phyloP scores from a whole-genome alignment of 306 rosid species.

The Quercus variabilis region DNA sequence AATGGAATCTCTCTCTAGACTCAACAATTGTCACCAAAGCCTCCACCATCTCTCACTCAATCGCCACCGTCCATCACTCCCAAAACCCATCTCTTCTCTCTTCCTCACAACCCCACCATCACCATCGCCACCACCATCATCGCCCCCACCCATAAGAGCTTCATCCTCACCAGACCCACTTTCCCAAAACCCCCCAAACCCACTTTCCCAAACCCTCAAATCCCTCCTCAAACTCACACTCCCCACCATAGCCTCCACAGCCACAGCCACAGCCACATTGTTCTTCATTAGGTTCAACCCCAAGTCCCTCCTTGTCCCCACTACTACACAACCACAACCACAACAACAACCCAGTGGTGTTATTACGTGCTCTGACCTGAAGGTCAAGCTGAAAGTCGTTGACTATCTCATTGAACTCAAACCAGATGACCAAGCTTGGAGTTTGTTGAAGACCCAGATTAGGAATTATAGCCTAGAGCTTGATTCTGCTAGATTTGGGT shows the following conservation, averaged over 20 bases:
- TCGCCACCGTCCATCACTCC: not conserved
- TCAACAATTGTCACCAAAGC: not conserved
- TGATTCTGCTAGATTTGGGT: not conserved
- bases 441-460: not conserved
- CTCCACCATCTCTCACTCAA: not conserved
- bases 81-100: not conserved
- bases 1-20: not conserved
- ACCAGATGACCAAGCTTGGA: conserved; percentile 4
- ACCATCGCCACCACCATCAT: not conserved
- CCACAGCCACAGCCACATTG: not conserved
- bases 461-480: not conserved
- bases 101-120: not conserved
- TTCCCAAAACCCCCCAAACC: not conserved
- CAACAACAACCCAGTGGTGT: not conserved
- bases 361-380: not conserved
- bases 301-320: not conserved
- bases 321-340: not conserved
- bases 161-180: not conserved
- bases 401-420: not conserved
- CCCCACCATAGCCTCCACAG: not conserved
- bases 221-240: not conserved
- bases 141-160: not conserved
- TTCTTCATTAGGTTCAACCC: not conserved
- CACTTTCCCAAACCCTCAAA: not conserved
- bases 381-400: not conserved